Conservation (phyloP, 306 rosid genomes). For the Hylodesmum podocarpum region DNA sequence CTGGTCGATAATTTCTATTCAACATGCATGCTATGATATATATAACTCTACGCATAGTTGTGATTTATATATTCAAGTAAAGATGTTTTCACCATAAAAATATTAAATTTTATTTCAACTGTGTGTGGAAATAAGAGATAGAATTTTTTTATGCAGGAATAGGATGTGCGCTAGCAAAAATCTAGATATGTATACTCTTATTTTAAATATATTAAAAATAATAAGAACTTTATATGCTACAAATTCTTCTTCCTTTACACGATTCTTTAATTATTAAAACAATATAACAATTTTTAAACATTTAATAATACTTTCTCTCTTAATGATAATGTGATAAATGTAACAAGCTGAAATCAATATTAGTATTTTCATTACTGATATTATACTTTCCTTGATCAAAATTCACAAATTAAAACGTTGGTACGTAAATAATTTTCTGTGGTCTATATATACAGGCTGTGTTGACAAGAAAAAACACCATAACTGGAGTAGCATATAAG, state of each 20-base stretch:
- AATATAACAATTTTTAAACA: too few relatives aligned
- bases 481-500: conserved; percentile 35
- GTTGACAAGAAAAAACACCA: conserved; percentile 38
- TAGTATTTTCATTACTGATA: neutral
- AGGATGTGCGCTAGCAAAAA: neutral
- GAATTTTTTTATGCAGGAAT: neutral
- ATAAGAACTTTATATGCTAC: neutral
- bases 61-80: too few relatives aligned
- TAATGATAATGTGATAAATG: too few relatives aligned
- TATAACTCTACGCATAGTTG: too few relatives aligned
- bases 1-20: too few relatives aligned
- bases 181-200: neutral
- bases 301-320: too few relatives aligned
- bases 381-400: neutral
- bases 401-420: neutral
- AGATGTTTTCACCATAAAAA: neutral
- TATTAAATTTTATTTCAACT: too few relatives aligned
- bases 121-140: too few relatives aligned
- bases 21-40: too few relatives aligned
- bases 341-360: too few relatives aligned
- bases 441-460: conserved; percentile 31
- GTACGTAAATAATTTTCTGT: neutral
- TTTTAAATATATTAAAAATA: too few relatives aligned
- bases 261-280: neutral
- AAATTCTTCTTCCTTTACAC: too few relatives aligned